A percentile compares a stretch with the other conserved stretches of the same genome.
These are phyloP conservation scores for Mrakiaceae sp. DNA, from an alignment of 1,284 basidiomycete species.

Conservation along the genomic window DNA sequence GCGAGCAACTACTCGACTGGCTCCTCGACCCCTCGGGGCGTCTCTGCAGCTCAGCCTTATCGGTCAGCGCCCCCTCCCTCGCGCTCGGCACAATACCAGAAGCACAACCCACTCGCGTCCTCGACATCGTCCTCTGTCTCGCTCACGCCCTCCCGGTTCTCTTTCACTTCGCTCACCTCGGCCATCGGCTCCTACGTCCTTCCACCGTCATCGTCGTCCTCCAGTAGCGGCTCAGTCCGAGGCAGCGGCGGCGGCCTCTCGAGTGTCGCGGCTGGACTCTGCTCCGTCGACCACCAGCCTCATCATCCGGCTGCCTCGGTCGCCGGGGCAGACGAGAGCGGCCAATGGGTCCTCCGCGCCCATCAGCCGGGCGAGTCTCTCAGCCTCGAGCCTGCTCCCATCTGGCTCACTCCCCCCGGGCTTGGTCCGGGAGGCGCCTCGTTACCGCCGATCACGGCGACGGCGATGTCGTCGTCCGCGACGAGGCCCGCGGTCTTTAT, in stretches of 20 bases:
- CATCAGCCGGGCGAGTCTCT: constrained; percentile 1
- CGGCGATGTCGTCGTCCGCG: background rate
- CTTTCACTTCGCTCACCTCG: constrained; percentile 11
- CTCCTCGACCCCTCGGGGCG: background rate
- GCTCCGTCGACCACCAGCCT: constrained; percentile 6
- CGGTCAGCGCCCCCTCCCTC: constrained; percentile 7
- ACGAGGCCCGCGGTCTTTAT: constrained; percentile 1
- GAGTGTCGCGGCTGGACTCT: constrained; percentile 2
- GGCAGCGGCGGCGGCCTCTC: background rate
- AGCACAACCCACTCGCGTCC: background rate
- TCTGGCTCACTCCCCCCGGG: background rate
- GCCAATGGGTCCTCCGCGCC: constrained; percentile 14
- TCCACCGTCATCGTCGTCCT: background rate
- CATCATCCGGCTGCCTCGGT: background rate
- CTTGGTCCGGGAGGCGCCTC: background rate
- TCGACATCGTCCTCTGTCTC: background rate
- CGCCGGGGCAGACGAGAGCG: constrained; percentile 1
- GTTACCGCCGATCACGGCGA: background rate
- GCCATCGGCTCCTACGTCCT: constrained; percentile 14
- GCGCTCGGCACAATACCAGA: constrained; percentile 11
- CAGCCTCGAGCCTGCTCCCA: background rate
- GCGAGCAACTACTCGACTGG: background rate
- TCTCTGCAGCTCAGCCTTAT: background rate
- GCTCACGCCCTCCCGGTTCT: constrained; percentile 10
- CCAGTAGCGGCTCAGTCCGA: background rate